phyloP scores from a whole-genome alignment of 495 filamentous ascomycete genomes.

The Podospora pseudoanserina region DNA sequence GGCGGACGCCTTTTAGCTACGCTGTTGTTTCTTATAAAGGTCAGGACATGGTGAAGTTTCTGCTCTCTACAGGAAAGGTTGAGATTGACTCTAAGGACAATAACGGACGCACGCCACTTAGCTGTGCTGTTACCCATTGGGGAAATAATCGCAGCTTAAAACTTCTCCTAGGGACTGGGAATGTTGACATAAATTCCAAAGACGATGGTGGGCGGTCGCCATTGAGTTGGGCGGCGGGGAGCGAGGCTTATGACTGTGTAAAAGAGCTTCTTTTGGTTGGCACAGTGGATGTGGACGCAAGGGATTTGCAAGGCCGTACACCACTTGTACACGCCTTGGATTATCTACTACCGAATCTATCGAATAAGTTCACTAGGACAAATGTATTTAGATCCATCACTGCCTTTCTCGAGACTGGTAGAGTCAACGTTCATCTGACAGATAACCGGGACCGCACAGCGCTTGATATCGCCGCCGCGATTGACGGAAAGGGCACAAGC shows the following conservation, averaged over 20 bases:
- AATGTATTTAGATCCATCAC: too few relatives aligned
- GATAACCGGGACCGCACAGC: neutral
- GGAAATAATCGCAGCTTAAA: too few relatives aligned
- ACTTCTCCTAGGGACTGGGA: too few relatives aligned
- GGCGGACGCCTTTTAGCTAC: neutral
- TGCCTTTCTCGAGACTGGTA: neutral
- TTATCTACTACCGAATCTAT: neutral
- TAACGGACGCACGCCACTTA: neutral
- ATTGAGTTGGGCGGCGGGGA: neutral
- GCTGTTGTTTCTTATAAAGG: neutral
- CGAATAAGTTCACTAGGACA: too few relatives aligned
- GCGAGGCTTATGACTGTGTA: neutral
- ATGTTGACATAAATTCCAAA: too few relatives aligned
- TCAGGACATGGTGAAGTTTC: neutral
- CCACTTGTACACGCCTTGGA: neutral
- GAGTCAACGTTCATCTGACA: neutral
- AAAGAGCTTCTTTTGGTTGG: neutral
- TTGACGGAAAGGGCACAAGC: neutral
- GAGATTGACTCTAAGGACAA: neutral
- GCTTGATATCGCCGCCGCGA: neutral
- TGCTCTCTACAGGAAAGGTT: too few relatives aligned
- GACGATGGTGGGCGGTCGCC: neutral
- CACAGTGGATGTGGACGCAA: neutral
- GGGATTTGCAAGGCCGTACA: neutral
- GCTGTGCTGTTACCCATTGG: neutral